Base-by-base conservation (phyloP, 768 basidiomycete genomes). In the Lepiota subincarnata region DNA sequence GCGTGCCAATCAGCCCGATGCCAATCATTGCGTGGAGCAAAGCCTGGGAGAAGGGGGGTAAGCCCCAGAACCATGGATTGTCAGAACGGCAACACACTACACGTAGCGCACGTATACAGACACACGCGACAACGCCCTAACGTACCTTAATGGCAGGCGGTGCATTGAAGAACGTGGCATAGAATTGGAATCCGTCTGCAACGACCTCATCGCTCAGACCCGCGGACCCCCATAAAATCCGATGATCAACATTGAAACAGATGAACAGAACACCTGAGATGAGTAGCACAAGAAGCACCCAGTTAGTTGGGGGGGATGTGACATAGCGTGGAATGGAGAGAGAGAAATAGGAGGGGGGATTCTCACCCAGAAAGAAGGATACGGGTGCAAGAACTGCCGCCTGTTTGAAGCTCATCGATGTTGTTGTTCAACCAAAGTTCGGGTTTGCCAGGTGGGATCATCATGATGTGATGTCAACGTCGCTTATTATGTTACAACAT, bases 101-200 rank as follows among this genome's bases (percentile, higher is more conserved):
- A 35, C 42, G 20, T 24, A n/a, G 43, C 37, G 37, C 11, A n/a
- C n/a, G n/a, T n/a, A n/a, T n/a, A 38, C 24, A 19, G n/a, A 43
- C 59, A 48, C n/a, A 14, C 39, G n/a, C 5, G 19, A 20, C 31
- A 31, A 31, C 31, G 2, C 6, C 20, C 24, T 24, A 24, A 22
- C 28, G 54, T 54, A 89, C 93, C 83, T 94, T 95, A 71, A 97
- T 92, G 38, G 92, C 95, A 22, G 87, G 87, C 2, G 95, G 95
- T 1, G 95, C 84, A 66, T 92, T 90, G 71, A 82, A 96, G 73
- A 97, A 98, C 20, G 91, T 94, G 46, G 81, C 81, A 66, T 98
- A 98, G 71, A 94, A 96, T 62, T 87, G 83, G 67, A 90, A 86
- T 3, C 87, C 93, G 64, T 95, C 91, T 39, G 78, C 73, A 40